Base-by-base conservation (phyloP, 1,284 basidiomycete species). In the Moesziomyces antarcticus region DNA sequence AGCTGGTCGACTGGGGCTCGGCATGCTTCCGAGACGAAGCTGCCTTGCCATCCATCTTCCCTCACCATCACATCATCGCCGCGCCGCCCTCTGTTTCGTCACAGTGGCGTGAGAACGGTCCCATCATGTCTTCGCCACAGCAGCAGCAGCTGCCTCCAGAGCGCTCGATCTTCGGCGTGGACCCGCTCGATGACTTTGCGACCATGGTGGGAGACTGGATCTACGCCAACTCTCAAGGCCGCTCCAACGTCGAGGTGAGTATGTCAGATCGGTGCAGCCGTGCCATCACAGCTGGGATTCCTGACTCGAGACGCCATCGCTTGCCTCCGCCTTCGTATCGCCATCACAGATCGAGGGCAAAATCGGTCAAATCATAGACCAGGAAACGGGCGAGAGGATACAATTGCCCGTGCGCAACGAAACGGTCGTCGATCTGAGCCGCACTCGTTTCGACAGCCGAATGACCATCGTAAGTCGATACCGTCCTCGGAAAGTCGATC, bases 151-250 rank as follows among this genome's bases (percentile, higher is more conserved):
- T 48, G 20, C 62, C 72, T 16, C 63, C 96, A 30, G 92, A 93
- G 22, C 88, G 93, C 21, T 93, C 92, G 21, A 93, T 97, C 76
- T 91, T 98, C 46, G 93, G 93, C 59, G 90, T 95, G 50, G 93
- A 95, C 79, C 94, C 96, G 3, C 86, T 94, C 42, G 95, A 98
- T 85, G 95, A 97, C 82, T 95, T 98, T 83, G 93, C 94, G 66
- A 89, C 89, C 79, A 91, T 93, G 77, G 88, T 99, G 48, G 94
- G 93, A 24, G 93, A 97, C 84, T 99, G 94, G 85, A 87, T 98
- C 43, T 85, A 87, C 84, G 69, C 77, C 14, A 65, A 79, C 21
- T 84, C 85, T 20, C 76, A 78, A 3, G 85, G 85, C 1, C 69
- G 80, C 56, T 67, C 82, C 3, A 83, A 88, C 69, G 83, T 89